phyloP scores from a whole-genome alignment of 177 flowering plant species.

The Tripterygium wilfordii region DNA sequence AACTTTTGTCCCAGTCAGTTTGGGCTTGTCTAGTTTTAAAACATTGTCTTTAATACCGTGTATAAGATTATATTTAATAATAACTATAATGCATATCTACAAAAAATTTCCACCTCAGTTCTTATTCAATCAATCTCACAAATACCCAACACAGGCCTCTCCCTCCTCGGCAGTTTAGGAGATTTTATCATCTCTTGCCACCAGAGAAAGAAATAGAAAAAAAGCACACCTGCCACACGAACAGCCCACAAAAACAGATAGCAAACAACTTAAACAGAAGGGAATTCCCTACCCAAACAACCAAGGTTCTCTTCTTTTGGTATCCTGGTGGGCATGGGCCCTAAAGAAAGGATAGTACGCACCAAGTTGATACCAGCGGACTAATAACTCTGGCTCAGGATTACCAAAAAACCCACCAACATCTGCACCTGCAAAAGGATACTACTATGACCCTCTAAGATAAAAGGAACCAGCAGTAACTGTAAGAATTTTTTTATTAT shows the following conservation, averaged over 20 bases:
- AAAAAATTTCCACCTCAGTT: too few species aligned
- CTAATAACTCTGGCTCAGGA: conserved; percentile 85
- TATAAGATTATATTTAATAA: too few species aligned
- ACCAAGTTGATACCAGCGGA: conserved; percentile 98
- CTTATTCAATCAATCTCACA: too few species aligned
- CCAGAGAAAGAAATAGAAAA: background rate
- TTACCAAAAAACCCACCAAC: conserved; percentile 99
- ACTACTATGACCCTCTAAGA: background rate
- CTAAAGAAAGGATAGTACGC: conserved; percentile 97
- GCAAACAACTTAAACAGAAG: background rate
- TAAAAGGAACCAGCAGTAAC: background rate
- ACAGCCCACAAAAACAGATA: background rate
- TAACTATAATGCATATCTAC: too few species aligned
- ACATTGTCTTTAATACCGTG: too few species aligned
- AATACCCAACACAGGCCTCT: too few species aligned
- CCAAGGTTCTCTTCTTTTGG: conserved; percentile 97
- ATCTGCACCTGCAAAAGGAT: conserved; percentile 74
- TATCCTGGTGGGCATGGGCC: conserved; percentile 97
- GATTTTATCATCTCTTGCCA: too few species aligned
- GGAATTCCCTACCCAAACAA: conserved; percentile 67
- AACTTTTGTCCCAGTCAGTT: too few species aligned
- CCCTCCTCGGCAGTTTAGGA: too few species aligned
- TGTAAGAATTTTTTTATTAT: background rate
- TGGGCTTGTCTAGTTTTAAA: too few species aligned
- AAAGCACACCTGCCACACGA: background rate